These are phyloP conservation scores for Pyrenophora seminiperda DNA, from an alignment of 2,329 filamentous ascomycete genomes.

Conservation along the genomic window DNA sequence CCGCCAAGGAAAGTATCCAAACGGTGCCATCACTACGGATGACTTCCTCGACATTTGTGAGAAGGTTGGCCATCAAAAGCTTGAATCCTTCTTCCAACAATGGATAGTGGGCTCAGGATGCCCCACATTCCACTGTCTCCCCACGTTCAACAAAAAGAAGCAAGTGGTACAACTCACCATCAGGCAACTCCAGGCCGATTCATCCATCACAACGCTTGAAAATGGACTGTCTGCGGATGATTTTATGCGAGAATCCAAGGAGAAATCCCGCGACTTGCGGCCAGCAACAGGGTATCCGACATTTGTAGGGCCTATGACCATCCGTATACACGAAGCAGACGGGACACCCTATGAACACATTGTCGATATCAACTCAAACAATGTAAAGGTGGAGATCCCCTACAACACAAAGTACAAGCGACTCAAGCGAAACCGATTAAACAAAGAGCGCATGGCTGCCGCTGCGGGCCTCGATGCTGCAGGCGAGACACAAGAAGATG, in stretches of 20 bases:
- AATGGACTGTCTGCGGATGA: conserved; percentile 67
- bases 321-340: conserved; percentile 96
- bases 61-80: conserved; percentile 81
- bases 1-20: conserved; percentile 76
- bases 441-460: conserved; percentile 75
- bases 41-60: conserved; percentile 84
- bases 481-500: conserved; percentile 72
- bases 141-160: conserved; percentile 97
- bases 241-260: conserved; percentile 85
- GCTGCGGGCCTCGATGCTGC: conserved; percentile 66
- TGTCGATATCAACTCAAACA: conserved; percentile 87
- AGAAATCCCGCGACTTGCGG: conserved; percentile 72
- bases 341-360: conserved; percentile 98
- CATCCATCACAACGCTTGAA: conserved; percentile 35
- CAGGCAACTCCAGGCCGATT: conserved; percentile 61
- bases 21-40: conserved; percentile 72
- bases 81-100: conserved; percentile 91
- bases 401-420: conserved; percentile 99
- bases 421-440: conserved; percentile 81
- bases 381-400: conserved; percentile 87
- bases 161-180: conserved; percentile 92
- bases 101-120: conserved; percentile 91
- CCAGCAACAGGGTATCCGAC: conserved; percentile 73
- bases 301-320: conserved; percentile 96
- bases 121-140: conserved; percentile 82